Conservation (phyloP, 2,329 filamentous ascomycete species). For the Magnaporthales sp. region DNA sequence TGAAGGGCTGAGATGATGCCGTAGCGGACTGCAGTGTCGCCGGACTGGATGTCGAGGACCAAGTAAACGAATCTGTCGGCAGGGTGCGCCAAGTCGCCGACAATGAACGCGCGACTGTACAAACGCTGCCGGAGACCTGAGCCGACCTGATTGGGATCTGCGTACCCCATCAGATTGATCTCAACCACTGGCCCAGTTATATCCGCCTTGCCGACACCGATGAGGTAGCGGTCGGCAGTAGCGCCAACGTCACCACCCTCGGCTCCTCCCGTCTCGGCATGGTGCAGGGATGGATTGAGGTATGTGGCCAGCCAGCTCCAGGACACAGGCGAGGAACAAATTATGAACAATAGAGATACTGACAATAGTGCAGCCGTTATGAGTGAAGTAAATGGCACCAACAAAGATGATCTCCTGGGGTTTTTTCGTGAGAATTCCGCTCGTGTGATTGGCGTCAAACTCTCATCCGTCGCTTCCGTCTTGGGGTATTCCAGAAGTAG, state of each 20-base stretch:
- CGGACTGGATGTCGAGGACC: conserved; percentile 76
- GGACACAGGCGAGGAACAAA: background rate
- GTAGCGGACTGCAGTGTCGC: conserved; percentile 78
- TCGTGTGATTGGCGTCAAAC: background rate
- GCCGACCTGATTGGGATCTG: conserved; percentile 69
- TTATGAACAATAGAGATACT: background rate
- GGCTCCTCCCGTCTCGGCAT: background rate
- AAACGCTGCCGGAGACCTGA: conserved; percentile 76
- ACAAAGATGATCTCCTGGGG: background rate
- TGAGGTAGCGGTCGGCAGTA: conserved; percentile 34
- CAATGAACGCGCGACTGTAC: conserved; percentile 79
- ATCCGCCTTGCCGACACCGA: conserved; percentile 45
- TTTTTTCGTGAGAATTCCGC: background rate
- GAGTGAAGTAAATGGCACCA: background rate
- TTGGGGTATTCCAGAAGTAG: background rate
- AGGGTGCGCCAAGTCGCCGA: conserved; percentile 57
- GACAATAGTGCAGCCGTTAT: background rate
- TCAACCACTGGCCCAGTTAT: conserved; percentile 71
- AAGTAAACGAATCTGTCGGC: conserved; percentile 74
- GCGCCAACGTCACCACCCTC: background rate
- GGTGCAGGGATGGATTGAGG: background rate
- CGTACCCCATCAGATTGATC: conserved; percentile 86
- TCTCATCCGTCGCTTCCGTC: background rate
- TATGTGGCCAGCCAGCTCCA: background rate
- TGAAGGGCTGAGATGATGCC: conserved; percentile 69